phyloP scores from a whole-genome alignment of 192 early-diverging fungal genomes.

The Umbelopsis vinacea region DNA sequence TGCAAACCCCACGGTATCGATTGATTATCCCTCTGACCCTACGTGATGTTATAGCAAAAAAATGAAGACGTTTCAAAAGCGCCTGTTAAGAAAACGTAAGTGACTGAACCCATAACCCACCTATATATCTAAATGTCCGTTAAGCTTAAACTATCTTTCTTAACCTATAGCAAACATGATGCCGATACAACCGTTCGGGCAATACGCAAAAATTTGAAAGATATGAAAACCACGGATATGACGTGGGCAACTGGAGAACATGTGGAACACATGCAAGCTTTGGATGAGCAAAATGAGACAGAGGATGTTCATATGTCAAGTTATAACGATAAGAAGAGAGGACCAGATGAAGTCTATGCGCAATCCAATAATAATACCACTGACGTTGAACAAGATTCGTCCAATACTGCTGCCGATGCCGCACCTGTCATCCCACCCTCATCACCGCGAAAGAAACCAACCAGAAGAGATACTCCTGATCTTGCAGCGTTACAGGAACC shows the following conservation, averaged over 20 bases:
- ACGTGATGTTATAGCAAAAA: not conserved
- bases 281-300: constrained; percentile 18
- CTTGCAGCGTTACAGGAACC: not conserved
- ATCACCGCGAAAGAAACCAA: constrained; percentile 22
- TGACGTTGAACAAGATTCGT: not conserved
- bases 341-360: constrained; percentile 11
- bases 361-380: constrained; percentile 3
- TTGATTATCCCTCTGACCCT: not conserved
- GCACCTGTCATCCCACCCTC: not conserved
- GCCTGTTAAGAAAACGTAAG: constrained; percentile 41
- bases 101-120: not conserved
- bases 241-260: constrained; percentile 12
- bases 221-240: constrained; percentile 41
- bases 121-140: not conserved
- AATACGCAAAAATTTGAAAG: constrained; percentile 41
- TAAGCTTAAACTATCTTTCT: not conserved
- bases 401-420: not conserved
- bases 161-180: constrained; percentile 33
- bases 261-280: constrained; percentile 22
- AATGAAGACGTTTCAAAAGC: constrained; percentile 24
- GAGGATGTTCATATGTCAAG: constrained; percentile 9
- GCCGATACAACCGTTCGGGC: constrained; percentile 33
- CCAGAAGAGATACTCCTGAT: not conserved
- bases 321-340: constrained; percentile 21
- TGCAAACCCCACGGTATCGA: not conserved